Evolutionary conservation across 352 stramenopile genomes (phyloP), one percentile per base, ranked within the genome.

Genomic region (Phytophthora brassicae): DNA sequence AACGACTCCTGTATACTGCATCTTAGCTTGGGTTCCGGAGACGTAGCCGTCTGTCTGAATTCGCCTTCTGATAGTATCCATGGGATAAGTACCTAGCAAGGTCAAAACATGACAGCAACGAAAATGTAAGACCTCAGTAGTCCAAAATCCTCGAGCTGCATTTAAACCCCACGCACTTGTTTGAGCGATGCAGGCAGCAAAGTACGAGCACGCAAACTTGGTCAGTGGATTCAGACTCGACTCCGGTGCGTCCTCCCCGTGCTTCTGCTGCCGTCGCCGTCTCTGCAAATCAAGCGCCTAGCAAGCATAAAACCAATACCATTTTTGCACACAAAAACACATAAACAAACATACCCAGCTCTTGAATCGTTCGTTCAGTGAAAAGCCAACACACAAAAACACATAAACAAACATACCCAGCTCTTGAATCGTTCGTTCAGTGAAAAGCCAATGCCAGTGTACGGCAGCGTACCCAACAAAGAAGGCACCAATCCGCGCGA

Each of bases 41-140:
- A 91, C 79, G 38, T 90, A 94, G 48, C 86, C 86, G 49, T 93
- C 86, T 14, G 82, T 92, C 42, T 95, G 86, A 31, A 94, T 93
- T 19, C 86, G 81, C 53, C 84, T 79, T 22, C 86, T 79, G 29
- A 95, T 92, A 0, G 83, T 94, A 64, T 95, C 86, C 74, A 95
- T 81, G 1, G 86, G 86, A 54, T 95, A 95, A 47, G 84, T 95
- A 16, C 70, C 84, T 94, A 60, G 1, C 43, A 28, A 55, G 11
- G 50, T 28, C 20, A 60, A 59, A 54, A 42, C 22, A 45, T n/a
- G 26, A 31, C 26, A 31, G 26, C 26, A 31, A 31, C 26, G n/a
- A 31, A 31, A 31, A 31, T 31, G 8, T 31, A 31, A 31, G 26
- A 31, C 26, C 26, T 31, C 26, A n/a, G n/a, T 31, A 9, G 26